phyloP scores from a whole-genome alignment of 1,284 basidiomycete species.

The Naganishia albida region DNA sequence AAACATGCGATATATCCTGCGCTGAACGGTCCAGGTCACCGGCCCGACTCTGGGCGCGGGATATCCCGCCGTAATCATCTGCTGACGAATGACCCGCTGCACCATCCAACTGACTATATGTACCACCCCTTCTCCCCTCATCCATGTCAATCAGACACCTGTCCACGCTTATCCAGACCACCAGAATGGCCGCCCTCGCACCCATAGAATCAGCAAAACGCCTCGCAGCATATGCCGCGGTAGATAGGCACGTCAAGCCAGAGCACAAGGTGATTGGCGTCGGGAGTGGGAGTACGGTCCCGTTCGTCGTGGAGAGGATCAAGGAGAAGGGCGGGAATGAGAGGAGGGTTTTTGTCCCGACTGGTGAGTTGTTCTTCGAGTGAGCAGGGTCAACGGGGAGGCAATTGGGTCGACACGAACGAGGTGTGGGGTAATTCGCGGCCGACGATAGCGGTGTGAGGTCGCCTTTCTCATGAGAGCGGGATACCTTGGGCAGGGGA shows the following conservation, averaged over 20 bases:
- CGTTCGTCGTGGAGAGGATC: constrained; percentile 95
- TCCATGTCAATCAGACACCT: neutral
- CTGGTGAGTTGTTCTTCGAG: constrained; percentile 61
- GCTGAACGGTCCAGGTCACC: too few relatives aligned
- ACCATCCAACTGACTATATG: neutral
- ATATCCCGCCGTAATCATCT: neutral
- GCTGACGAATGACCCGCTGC: constrained; percentile 2
- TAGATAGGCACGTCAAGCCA: constrained; percentile 81
- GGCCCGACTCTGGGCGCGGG: too few relatives aligned
- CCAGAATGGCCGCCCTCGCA: neutral
- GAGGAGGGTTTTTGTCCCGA: constrained; percentile 83
- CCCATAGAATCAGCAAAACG: constrained; percentile 76
- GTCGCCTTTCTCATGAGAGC: too few relatives aligned
- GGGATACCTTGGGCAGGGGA: too few relatives aligned
- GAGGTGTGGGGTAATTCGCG: too few relatives aligned
- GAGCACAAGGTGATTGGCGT: constrained; percentile 89
- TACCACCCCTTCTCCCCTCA: neutral
- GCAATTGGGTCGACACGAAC: too few relatives aligned
- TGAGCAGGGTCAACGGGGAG: too few relatives aligned
- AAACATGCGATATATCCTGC: too few relatives aligned
- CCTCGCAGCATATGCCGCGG: constrained; percentile 90
- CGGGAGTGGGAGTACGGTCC: constrained; percentile 93
- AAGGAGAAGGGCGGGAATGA: constrained; percentile 82
- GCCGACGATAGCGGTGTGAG: too few relatives aligned
- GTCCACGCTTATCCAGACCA: neutral